These are phyloP conservation scores for Collybia sp. DNA, from an alignment of 768 basidiomycete genomes.

Conservation along the genomic window DNA sequence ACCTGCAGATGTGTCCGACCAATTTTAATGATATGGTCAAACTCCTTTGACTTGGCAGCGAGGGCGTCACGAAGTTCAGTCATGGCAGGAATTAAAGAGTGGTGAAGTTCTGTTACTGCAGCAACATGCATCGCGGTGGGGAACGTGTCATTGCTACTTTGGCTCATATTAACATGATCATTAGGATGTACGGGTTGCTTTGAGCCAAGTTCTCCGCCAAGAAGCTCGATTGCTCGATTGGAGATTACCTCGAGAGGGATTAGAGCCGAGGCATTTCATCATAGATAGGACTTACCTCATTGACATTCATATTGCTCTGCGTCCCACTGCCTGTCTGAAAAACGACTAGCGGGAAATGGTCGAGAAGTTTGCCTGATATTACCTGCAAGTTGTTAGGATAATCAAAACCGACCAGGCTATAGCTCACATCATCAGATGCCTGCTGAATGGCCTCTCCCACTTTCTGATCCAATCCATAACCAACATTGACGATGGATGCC, in stretches of 20 bases:
- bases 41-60: constrained; percentile 74
- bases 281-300: constrained; percentile 56
- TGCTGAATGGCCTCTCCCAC: constrained; percentile 85
- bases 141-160: constrained; percentile 99
- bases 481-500: constrained; percentile 84
- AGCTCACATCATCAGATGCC: constrained; percentile 87
- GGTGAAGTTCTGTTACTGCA: constrained; percentile 83
- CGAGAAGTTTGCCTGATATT: constrained; percentile 89
- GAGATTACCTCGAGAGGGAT: constrained; percentile 75
- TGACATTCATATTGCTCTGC: constrained; percentile 99
- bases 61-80: constrained; percentile 80
- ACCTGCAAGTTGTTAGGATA: constrained; percentile 47
- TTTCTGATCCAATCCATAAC: constrained; percentile 87
- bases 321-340: constrained; percentile 99
- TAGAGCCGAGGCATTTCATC: not conserved
- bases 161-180: constrained; percentile 99
- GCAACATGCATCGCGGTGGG: constrained; percentile 99
- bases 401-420: not conserved
- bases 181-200: constrained; percentile 99
- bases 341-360: constrained; percentile 97
- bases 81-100: constrained; percentile 80
- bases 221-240: constrained; percentile 94
- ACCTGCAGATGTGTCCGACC: constrained; percentile 95
- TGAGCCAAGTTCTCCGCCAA: constrained; percentile 92
- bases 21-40: constrained; percentile 95